Percentiles rank a stretch among this genome's conserved stretches.
Evolutionary conservation across 2,329 filamentous ascomycete species (phyloP).

Genomic region (Talaromyces sp.): DNA sequence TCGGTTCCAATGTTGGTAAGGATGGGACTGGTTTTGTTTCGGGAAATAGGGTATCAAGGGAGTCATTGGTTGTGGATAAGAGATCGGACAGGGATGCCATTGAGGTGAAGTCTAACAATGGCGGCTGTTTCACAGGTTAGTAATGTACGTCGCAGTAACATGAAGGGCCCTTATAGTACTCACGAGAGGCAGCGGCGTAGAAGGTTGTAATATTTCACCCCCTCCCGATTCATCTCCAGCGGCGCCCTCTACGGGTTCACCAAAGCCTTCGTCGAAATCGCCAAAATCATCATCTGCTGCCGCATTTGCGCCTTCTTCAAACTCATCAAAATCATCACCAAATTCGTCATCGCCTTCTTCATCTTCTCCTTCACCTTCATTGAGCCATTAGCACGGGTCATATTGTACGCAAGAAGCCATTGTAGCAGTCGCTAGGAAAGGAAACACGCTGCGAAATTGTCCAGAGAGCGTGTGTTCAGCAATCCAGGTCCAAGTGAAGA

Average conservation of each 20-base stretch:
- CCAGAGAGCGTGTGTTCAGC: constrained; percentile 45
- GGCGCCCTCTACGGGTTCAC: constrained; percentile 40
- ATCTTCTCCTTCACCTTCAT: constrained; percentile 55
- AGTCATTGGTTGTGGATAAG: constrained; percentile 31
- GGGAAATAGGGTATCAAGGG: constrained; percentile 44
- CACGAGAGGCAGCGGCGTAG: constrained; percentile 40
- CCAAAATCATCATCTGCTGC: constrained; percentile 51
- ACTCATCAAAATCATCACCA: constrained; percentile 55
- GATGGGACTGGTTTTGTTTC: constrained; percentile 32
- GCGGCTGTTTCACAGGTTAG: constrained; percentile 24
- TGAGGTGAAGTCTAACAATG: constrained; percentile 50
- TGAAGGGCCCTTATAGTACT: constrained; percentile 25
- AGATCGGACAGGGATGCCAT: constrained; percentile 44
- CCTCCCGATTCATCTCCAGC: constrained; percentile 14
- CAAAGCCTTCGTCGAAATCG: constrained; percentile 65
- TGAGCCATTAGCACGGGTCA: constrained; percentile 26
- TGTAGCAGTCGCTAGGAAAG: constrained; percentile 1
- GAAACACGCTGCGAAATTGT: constrained; percentile 30
- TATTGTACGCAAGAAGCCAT: constrained; percentile 10
- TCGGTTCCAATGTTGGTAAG: constrained; percentile 35
- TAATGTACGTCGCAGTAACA: not conserved
- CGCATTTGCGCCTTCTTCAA: constrained; percentile 48
- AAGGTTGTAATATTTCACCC: constrained; percentile 17
- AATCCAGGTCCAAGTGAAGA: constrained; percentile 17
- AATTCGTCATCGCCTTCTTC: constrained; percentile 62